Base-by-base conservation (phyloP, 1,284 basidiomycete species). In the Malassezia slooffiae region DNA sequence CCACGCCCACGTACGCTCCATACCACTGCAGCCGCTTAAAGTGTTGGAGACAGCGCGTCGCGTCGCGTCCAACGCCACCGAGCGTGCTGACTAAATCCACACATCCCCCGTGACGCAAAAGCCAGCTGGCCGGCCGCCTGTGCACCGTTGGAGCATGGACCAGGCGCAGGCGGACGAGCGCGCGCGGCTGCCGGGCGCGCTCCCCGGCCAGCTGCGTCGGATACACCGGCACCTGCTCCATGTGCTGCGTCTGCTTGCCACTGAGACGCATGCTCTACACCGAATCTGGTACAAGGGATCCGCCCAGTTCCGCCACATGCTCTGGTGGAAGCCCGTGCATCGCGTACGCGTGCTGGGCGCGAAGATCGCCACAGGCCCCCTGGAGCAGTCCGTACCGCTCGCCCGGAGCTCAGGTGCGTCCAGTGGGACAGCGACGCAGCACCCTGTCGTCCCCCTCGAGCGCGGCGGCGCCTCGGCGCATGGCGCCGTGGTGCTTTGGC, bases 231-330 rank as follows among this genome's bases (percentile, higher is more conserved):
- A 17, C 9, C 15, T 48, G 16, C 21, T 43, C 8, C 19, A 15
- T 3, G 31, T 23, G 22, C 30, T 48, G 17, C 40, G 41, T 16
- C 21, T 30, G n/a, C 17, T 42, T 5, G 40, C 46, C 2, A 17
- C 28, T 3, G 46, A 48, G 19, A 24, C 33, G 19, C 40, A 42
- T 16, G 15, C 27, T 2, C 40, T 48, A 6, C 46, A 48, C 27
- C 35, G 46, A 5, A 11, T 48, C 12, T 48, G 46, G 46, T 48
- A 48, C 33, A 48, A 48, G 29, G 17, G 29, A 3, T 29, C 21
- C 5, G 32, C 41, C 15, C 46, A 48, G 34, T 38, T 43, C 11
- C 40, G 46, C 15, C 36, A 42, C 36, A 48, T 48, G 46, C 26
- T 34, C 13, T 48, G 46, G 46, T 48, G 46, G 46, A 40, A 35